A percentile compares a stretch with the other conserved stretches of the same genome.
These are phyloP conservation scores for Serendipita indica DNA, from an alignment of 768 basidiomycete genomes.

Conservation along the genomic window DNA sequence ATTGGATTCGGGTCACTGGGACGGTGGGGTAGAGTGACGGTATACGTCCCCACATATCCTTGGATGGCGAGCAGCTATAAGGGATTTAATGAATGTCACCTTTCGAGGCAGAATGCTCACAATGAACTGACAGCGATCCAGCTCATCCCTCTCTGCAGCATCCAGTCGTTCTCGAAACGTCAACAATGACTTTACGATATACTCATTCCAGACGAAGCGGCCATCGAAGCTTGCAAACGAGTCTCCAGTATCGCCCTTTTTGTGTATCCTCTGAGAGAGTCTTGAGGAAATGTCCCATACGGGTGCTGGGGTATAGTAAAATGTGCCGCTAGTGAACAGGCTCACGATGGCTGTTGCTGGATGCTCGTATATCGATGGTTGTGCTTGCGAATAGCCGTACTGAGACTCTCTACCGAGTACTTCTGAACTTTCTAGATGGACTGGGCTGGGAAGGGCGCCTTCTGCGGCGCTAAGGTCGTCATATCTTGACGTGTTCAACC, in stretches of 20 bases:
- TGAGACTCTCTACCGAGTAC: slow-evolving; percentile 30
- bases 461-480: slow-evolving; percentile 49
- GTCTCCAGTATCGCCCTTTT: slow-evolving; percentile 26
- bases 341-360: slow-evolving; percentile 83
- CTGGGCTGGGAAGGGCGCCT: slow-evolving; percentile 38
- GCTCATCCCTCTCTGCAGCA: slow-evolving; percentile 45
- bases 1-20: slow-evolving; percentile 59
- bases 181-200: slow-evolving; percentile 70
- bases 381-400: slow-evolving; percentile 28
- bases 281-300: slow-evolving; percentile 85
- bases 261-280: slow-evolving; percentile 50
- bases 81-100: not conserved
- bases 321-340: slow-evolving; percentile 80
- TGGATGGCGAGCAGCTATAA: slow-evolving; percentile 76
- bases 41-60: slow-evolving; percentile 78
- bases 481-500: slow-evolving; percentile 69
- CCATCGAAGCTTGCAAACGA: slow-evolving; percentile 59
- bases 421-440: slow-evolving; percentile 34
- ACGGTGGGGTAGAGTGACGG: slow-evolving; percentile 60
- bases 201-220: slow-evolving; percentile 92
- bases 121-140: slow-evolving; percentile 76
- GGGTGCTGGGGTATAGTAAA: slow-evolving; percentile 77
- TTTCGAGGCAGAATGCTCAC: slow-evolving; percentile 30
- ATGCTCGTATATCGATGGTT: slow-evolving; percentile 54
- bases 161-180: slow-evolving; percentile 77